Evolutionary conservation across 2,329 filamentous ascomycete genomes (phyloP).

Genomic region (Nothomitra cinnamomea): DNA sequence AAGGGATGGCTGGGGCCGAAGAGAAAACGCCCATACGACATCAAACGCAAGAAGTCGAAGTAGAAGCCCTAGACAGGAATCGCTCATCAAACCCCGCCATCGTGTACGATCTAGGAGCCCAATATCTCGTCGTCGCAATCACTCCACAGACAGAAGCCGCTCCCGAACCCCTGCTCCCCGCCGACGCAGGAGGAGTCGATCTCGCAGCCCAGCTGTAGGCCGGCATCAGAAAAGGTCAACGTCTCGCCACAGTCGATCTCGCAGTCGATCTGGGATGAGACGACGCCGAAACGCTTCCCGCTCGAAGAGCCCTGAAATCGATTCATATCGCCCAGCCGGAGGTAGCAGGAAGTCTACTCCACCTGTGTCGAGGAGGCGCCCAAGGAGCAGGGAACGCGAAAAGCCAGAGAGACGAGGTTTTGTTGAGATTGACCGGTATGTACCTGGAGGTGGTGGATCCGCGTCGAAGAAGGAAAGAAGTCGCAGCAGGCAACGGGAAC

Average conservation of each 20-base stretch:
- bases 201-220: not conserved
- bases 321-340: slow-evolving; percentile 2
- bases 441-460: slow-evolving; percentile 20
- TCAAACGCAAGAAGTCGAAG: slow-evolving; percentile 7
- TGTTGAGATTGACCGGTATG: slow-evolving; percentile 27
- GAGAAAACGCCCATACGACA: slow-evolving; percentile 13
- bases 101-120: not conserved
- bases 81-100: slow-evolving; percentile 17
- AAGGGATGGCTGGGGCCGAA: slow-evolving; percentile 6
- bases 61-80: slow-evolving; percentile 1
- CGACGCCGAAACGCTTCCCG: not conserved
- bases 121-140: slow-evolving; percentile 4
- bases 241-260: not conserved
- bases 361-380: slow-evolving; percentile 5
- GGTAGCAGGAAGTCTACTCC: slow-evolving; percentile 19
- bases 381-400: slow-evolving; percentile 14
- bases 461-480: slow-evolving; percentile 12
- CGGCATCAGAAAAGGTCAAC: not conserved
- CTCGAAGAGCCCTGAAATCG: slow-evolving; percentile 5
- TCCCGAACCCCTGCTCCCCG: slow-evolving; percentile 1
- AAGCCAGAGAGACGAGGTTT: slow-evolving; percentile 19
- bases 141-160: not conserved
- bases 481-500: slow-evolving; percentile 11
- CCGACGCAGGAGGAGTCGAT: slow-evolving; percentile 1
- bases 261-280: not conserved